These are phyloP conservation scores for Tricholoma hemisulphureum DNA, from an alignment of 768 basidiomycete species.

Conservation along the genomic window DNA sequence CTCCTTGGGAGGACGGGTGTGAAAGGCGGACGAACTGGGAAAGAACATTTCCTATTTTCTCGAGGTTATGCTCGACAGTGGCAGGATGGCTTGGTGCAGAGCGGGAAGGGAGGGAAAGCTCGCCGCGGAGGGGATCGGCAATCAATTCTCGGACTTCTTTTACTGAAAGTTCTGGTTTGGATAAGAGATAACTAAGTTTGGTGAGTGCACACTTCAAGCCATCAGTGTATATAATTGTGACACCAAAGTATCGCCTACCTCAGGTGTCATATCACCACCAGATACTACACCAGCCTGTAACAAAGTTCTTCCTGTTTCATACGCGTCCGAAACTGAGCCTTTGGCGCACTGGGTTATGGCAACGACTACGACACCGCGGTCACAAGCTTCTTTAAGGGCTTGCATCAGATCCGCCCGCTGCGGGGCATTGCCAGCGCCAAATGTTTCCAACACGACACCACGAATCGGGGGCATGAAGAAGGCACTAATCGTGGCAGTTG, in stretches of 20 bases:
- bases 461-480: conserved; percentile 73
- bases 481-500: conserved; percentile 66
- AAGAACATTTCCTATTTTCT: conserved; percentile 63
- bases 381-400: conserved; percentile 79
- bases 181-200: conserved; percentile 87
- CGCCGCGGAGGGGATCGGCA: conserved; percentile 79
- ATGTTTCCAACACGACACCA: conserved; percentile 88
- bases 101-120: conserved; percentile 62
- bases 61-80: conserved; percentile 46
- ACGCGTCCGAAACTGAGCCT: conserved; percentile 82
- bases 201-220: conserved; percentile 76
- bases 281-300: conserved; percentile 75
- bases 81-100: conserved; percentile 43
- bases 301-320: conserved; percentile 74
- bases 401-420: conserved; percentile 72
- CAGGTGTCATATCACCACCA: conserved; percentile 94
- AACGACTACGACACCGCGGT: conserved; percentile 82
- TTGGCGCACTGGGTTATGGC: conserved; percentile 90
- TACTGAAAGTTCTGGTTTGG: conserved; percentile 72
- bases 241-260: conserved; percentile 44
- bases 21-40: conserved; percentile 68
- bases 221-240: neutral
- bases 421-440: conserved; percentile 92
- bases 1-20: conserved; percentile 33
- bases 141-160: conserved; percentile 74